Base-by-base conservation (phyloP, 805 yeast species). In the Jamesozyma rosinii region DNA sequence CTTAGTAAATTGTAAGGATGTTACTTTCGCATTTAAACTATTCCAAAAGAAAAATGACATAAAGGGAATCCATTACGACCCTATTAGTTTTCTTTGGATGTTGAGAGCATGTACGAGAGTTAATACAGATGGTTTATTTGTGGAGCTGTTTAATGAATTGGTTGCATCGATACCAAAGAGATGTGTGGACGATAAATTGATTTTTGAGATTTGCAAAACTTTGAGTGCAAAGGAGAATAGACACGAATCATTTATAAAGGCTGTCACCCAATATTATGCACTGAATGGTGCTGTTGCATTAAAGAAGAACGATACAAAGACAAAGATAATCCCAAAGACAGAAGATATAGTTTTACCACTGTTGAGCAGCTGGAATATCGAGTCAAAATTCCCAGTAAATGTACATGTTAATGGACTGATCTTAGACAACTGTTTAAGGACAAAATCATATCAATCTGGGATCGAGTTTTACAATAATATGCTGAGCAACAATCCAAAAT, bases 1-100 rank as follows among this genome's bases (percentile, higher is more conserved):
- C 0, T 48, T 75, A 24, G 51, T 72, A 39, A 67, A 66, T 40
- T 66, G 74, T 27, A 52, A 49, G 5, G 69, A 70, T 44, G 59
- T 66, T 11, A 63, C 63, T 0, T 48, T 57, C 11, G 69, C 71
- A 0, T 57, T 72, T 37, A 55, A 65, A n/a, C 48, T 74, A 4
- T 69, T 63, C 47, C 67, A 71, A 5, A 38, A 14, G 14, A 22
- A 20, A 6, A 53, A 43, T 35, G 48, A 46, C 27, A 46, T 51
- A 2, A 45, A 46, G 24, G 47, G 46, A 10, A 31, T 55, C 4
- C 48, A 39, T 32, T 42, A 46, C 17, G 62, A 59, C 40, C 30
- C 54, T 8, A 58, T 57, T 20, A 57, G 61, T 1, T 56, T 47
- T 38, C 44, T 51, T 8, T 47, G 49, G 47, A 45, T 61, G 37